Conservation (phyloP, 257 asterid species). For the Jasminum sambac region DNA sequence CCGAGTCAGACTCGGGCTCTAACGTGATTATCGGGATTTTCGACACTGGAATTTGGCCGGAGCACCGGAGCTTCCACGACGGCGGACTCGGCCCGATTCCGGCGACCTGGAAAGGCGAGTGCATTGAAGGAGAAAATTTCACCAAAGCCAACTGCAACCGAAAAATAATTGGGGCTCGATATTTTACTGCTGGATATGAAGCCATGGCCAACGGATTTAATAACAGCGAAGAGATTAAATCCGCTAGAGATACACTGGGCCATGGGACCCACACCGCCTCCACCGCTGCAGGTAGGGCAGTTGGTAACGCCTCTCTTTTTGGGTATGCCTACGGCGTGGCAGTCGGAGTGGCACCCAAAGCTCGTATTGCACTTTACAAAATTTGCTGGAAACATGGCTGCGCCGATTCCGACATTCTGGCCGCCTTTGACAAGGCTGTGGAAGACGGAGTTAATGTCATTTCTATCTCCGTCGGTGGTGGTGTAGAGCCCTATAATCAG, state of each 20-base stretch:
- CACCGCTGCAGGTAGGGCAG: conserved; percentile 80
- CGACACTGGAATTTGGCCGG: conserved; percentile 88
- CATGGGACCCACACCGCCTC: conserved; percentile 96
- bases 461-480: conserved; percentile 80
- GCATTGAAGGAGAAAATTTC: conserved; percentile 56
- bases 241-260: conserved; percentile 71
- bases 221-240: conserved; percentile 38
- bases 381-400: conserved; percentile 85
- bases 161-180: conserved; percentile 75
- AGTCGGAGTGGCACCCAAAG: conserved; percentile 77
- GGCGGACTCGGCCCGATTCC: conserved; percentile 68
- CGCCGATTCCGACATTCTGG: conserved; percentile 77
- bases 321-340: conserved; percentile 76
- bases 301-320: conserved; percentile 60
- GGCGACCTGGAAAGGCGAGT: conserved; percentile 68
- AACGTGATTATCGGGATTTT: conserved; percentile 65
- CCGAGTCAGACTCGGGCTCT: conserved; percentile 70
- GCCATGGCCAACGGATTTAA: conserved; percentile 39
- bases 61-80: conserved; percentile 66
- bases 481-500: conserved; percentile 48
- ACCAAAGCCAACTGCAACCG: conserved; percentile 52
- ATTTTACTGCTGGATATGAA: conserved; percentile 53
- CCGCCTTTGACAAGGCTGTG: conserved; percentile 80
- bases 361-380: conserved; percentile 69
- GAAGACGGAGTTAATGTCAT: conserved; percentile 81